Conservation (phyloP, 2,329 filamentous ascomycete species). For the Pseudogymnoascus sp. region DNA sequence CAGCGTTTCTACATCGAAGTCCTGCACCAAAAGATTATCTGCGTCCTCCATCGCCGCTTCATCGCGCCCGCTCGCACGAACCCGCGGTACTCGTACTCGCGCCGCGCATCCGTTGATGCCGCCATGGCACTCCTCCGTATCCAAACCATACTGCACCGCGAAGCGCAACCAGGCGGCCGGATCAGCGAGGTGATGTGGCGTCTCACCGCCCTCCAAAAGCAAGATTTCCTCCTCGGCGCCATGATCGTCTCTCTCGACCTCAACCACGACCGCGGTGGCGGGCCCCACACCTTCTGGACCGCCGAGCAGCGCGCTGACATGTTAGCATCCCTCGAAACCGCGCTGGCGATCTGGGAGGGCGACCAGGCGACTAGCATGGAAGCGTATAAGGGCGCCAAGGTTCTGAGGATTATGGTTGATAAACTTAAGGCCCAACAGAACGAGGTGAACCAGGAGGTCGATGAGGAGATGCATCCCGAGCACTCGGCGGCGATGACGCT, state of each 20-base stretch:
- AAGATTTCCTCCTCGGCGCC: conserved; percentile 78
- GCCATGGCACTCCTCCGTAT: conserved; percentile 74
- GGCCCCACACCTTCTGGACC: conserved; percentile 42
- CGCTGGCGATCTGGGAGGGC: conserved; percentile 71
- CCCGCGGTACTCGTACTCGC: conserved; percentile 73
- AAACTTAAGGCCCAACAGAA: conserved; percentile 51
- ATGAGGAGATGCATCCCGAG: conserved; percentile 52
- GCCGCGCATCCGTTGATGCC: conserved; percentile 76
- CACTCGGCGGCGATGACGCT: conserved; percentile 61
- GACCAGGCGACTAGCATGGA: conserved; percentile 75
- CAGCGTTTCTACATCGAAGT: conserved; percentile 78
- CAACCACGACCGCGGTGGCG: conserved; percentile 51
- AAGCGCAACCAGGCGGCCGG: conserved; percentile 64
- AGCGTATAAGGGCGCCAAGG: conserved; percentile 74
- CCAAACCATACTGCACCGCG: conserved; percentile 65
- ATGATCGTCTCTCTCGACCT: conserved; percentile 80
- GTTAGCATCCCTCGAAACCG: conserved; percentile 64
- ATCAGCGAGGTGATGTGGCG: conserved; percentile 70
- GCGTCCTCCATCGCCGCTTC: conserved; percentile 82
- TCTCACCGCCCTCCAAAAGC: conserved; percentile 62
- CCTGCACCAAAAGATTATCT: conserved; percentile 81
- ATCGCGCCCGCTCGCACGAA: conserved; percentile 71
- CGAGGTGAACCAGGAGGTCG: neutral
- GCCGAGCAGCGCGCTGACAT: conserved; percentile 61
- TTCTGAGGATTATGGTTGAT: conserved; percentile 76